These are phyloP conservation scores for Skeletonema grethae DNA, from an alignment of 108 stramenopile species.

Conservation along the genomic window DNA sequence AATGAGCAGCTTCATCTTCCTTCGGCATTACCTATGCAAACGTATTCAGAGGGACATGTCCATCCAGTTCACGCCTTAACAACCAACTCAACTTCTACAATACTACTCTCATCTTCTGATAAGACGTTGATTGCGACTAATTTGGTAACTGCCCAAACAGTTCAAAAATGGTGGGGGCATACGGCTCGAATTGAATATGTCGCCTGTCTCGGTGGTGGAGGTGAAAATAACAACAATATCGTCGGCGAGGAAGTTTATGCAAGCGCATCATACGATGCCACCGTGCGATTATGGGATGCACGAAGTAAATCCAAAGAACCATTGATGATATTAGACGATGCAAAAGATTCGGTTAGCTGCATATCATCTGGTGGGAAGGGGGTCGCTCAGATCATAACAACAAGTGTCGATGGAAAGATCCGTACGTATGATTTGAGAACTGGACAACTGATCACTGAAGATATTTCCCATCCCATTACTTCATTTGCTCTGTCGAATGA, in stretches of 20 bases:
- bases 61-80: constrained; percentile 67
- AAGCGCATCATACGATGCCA: constrained; percentile 78
- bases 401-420: constrained; percentile 73
- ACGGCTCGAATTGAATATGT: constrained; percentile 75
- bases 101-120: constrained; percentile 65
- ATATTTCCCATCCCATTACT: constrained; percentile 62
- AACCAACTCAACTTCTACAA: constrained; percentile 43
- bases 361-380: constrained; percentile 36
- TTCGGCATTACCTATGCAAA: constrained; percentile 77
- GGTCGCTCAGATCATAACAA: constrained; percentile 38
- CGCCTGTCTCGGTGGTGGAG: constrained; percentile 35
- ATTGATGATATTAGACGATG: constrained; percentile 72
- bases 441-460: constrained; percentile 56
- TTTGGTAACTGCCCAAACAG: constrained; percentile 64
- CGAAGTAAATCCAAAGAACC: constrained; percentile 57
- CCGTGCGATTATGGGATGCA: constrained; percentile 81
- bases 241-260: constrained; percentile 56
- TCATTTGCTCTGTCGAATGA: constrained; percentile 63
- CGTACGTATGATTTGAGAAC: constrained; percentile 78
- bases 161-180: constrained; percentile 69
- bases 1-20: constrained; percentile 37
- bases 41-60: constrained; percentile 66
- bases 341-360: constrained; percentile 79
- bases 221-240: background rate
- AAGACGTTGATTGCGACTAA: constrained; percentile 74